Evolutionary conservation across 345 rosid genomes (phyloP).

Genomic region (Acer negundo): DNA sequence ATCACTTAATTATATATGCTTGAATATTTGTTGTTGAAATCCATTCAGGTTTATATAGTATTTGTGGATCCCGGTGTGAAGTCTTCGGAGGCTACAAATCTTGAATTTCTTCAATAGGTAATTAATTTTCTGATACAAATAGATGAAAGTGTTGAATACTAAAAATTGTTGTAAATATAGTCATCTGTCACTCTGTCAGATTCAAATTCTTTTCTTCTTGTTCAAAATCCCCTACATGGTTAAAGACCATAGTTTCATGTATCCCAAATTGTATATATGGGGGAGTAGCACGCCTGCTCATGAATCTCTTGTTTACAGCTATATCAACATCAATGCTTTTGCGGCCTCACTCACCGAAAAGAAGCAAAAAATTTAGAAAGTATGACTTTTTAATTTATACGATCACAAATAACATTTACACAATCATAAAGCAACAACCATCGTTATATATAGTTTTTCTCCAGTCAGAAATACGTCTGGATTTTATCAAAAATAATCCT

Average conservation of each 20-base stretch:
- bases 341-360: background rate
- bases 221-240: too few species aligned
- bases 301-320: slow-evolving; percentile 1
- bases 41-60: background rate
- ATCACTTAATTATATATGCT: too few species aligned
- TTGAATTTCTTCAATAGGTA: background rate
- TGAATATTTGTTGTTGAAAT: background rate
- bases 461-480: too few species aligned
- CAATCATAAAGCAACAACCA: too few species aligned
- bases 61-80: background rate
- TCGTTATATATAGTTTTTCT: too few species aligned
- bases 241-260: too few species aligned
- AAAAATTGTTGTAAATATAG: background rate
- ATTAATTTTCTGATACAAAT: background rate
- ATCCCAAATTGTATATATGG: too few species aligned
- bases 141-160: background rate
- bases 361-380: background rate
- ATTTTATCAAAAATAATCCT: too few species aligned
- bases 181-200: too few species aligned
- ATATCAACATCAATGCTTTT: background rate
- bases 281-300: background rate
- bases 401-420: too few species aligned
- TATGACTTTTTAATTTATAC: background rate
- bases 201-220: too few species aligned
- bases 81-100: background rate